Conservation (phyloP, 495 filamentous ascomycete genomes). For the Trichoderma erinaceum region DNA sequence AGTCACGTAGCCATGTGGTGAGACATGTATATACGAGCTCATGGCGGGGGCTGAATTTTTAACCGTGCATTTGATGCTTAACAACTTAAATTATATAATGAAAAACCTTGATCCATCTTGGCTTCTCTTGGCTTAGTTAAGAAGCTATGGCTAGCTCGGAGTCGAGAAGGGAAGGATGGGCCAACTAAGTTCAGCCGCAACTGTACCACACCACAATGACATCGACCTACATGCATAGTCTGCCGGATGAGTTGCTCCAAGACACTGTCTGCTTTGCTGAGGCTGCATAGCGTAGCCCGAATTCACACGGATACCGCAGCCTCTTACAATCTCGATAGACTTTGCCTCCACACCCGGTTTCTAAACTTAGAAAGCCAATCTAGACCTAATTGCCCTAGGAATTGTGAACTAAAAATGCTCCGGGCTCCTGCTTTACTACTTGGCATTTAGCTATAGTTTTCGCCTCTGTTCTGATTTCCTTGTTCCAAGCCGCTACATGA, state of each 20-base stretch:
- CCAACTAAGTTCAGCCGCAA: constrained; percentile 1
- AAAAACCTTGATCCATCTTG: neutral
- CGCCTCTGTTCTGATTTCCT: neutral
- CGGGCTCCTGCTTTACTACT: neutral
- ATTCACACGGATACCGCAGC: neutral
- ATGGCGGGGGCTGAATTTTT: neutral
- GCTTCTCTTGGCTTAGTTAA: neutral
- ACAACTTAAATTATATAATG: neutral
- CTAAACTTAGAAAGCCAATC: neutral
- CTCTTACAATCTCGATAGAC: constrained; percentile 1
- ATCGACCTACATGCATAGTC: neutral
- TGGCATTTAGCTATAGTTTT: neutral
- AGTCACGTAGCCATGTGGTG: neutral
- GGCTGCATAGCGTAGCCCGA: constrained; percentile 5
- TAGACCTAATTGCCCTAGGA: neutral
- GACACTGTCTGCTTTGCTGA: neutral
- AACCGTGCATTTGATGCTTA: constrained; percentile 4
- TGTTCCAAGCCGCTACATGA: neutral
- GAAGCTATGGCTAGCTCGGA: neutral
- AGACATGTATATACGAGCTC: neutral
- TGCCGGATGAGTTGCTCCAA: neutral
- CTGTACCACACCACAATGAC: constrained; percentile 10
- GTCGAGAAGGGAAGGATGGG: neutral
- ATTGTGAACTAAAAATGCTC: neutral
- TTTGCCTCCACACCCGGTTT: neutral